Conservation (phyloP, 371 early-diverging fungal species). For the Smittium mucronatum region DNA sequence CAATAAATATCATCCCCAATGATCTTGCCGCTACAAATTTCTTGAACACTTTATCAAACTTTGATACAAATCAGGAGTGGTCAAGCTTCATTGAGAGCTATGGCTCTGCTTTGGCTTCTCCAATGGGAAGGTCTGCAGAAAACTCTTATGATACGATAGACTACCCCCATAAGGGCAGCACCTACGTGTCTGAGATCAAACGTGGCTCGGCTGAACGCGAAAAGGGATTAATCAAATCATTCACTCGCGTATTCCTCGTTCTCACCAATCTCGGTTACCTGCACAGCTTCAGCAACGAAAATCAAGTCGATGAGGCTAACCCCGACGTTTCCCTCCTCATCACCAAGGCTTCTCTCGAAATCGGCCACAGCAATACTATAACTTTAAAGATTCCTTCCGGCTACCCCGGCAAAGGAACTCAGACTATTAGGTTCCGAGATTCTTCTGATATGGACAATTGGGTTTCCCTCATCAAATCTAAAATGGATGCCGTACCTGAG, state of each 20-base stretch:
- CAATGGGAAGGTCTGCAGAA: not conserved
- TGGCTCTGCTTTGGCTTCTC: not conserved
- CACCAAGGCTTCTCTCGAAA: conserved; percentile 5
- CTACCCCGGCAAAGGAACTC: not conserved
- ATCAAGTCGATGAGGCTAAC: conserved; percentile 17
- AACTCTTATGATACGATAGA: conserved; percentile 1
- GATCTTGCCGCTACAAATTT: not conserved
- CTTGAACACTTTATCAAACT: not conserved
- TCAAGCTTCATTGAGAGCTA: conserved; percentile 5
- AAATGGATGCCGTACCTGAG: not conserved
- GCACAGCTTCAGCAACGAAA: conserved; percentile 24
- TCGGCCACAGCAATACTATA: not conserved
- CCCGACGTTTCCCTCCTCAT: conserved; percentile 23
- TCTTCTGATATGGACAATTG: not conserved
- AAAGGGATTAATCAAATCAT: conserved; percentile 24
- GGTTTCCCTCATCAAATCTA: not conserved
- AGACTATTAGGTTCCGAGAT: not conserved
- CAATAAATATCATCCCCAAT: not conserved
- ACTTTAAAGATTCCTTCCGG: not conserved
- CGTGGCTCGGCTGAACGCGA: conserved; percentile 27
- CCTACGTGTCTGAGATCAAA: conserved; percentile 16
- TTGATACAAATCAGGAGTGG: not conserved
- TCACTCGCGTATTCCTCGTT: conserved; percentile 20
- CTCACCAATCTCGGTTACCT: conserved; percentile 23
- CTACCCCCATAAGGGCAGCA: conserved; percentile 25